Evolutionary conservation across 176 grass and related monocot genomes (phyloP).

Genomic region (Urochloa ruziziensis): DNA sequence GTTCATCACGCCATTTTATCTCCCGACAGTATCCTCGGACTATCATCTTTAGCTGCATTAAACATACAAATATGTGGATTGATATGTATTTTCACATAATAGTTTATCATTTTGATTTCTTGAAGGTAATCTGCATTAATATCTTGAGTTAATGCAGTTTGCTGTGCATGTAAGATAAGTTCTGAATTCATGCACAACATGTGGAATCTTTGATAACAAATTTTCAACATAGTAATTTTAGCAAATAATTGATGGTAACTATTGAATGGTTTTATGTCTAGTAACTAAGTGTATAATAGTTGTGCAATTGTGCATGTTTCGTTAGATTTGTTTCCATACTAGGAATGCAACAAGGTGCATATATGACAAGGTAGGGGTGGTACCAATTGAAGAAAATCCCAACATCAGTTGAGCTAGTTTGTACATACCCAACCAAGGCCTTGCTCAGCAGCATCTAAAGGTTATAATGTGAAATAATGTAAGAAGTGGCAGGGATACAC

Average conservation of each 20-base stretch:
- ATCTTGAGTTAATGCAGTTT: not conserved
- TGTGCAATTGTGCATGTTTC: not conserved
- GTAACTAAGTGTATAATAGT: not conserved
- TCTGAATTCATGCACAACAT: not conserved
- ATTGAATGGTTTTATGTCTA: too few relatives aligned
- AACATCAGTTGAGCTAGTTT: not conserved
- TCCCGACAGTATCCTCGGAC: not conserved
- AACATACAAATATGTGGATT: not conserved
- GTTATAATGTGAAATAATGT: not conserved
- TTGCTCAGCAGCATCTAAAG: not conserved
- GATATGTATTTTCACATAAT: not conserved
- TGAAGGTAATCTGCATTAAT: not conserved
- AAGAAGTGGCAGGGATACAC: too few relatives aligned
- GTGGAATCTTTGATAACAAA: not conserved
- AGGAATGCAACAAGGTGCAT: too few relatives aligned
- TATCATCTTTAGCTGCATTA: conserved; percentile 3
- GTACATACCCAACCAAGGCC: not conserved
- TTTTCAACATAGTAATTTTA: too few relatives aligned
- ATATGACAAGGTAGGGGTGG: too few relatives aligned
- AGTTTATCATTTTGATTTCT: not conserved
- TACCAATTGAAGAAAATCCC: too few relatives aligned
- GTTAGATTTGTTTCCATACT: not conserved
- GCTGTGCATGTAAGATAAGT: not conserved
- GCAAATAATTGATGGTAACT: not conserved
- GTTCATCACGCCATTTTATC: conserved; percentile 28